Evolutionary conservation across 2,329 filamentous ascomycete species (phyloP).

Genomic region (Pestalotiopsis fici): DNA sequence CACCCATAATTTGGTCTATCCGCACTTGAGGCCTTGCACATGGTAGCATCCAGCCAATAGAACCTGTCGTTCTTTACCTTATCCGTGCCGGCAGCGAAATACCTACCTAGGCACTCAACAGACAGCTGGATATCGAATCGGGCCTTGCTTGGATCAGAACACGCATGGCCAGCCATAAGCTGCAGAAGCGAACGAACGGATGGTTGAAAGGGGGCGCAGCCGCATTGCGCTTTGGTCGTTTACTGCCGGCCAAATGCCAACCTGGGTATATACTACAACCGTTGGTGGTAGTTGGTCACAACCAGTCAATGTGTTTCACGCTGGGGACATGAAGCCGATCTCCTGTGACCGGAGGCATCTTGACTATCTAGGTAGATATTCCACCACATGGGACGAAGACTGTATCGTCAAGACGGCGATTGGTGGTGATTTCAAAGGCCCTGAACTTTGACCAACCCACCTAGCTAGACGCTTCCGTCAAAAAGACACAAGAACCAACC

Average conservation of each 20-base stretch:
- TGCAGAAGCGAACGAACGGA: background rate
- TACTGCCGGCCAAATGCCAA: background rate
- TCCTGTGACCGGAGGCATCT: background rate
- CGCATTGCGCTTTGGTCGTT: background rate
- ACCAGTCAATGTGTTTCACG: background rate
- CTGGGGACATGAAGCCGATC: background rate
- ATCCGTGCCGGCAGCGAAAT: conserved; percentile 2
- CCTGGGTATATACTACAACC: background rate
- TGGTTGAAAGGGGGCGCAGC: background rate
- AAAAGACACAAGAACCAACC: background rate
- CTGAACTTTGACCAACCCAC: background rate
- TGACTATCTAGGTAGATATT: background rate
- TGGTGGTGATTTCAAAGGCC: background rate
- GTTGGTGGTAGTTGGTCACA: background rate
- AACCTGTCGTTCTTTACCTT: background rate
- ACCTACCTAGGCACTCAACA: background rate
- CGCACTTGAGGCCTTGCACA: background rate
- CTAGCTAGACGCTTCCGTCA: background rate
- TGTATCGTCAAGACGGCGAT: background rate
- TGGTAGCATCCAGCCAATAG: background rate
- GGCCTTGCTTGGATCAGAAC: background rate
- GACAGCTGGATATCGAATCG: background rate
- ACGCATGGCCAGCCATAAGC: background rate
- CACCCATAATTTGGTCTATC: background rate
- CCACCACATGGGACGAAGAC: background rate